Evolutionary conservation across 23 red algal species (phyloP), one percentile per base, ranked within the genome.

Genomic region (Agarophyton chilense): DNA sequence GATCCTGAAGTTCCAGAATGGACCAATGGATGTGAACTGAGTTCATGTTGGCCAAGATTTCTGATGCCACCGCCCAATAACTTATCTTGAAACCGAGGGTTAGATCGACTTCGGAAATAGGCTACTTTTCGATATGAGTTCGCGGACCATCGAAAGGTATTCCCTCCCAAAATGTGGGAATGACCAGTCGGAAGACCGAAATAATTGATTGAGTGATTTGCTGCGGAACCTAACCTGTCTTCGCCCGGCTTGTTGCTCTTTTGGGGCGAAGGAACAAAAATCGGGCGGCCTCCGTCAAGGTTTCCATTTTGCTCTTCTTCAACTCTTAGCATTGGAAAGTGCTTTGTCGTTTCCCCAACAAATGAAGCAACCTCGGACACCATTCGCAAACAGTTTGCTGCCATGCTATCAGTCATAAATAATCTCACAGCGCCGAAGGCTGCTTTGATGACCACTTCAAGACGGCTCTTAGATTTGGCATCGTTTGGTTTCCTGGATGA

Each of bases 291-390:
- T 35, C 10, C 68, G 26, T 49, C 68, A 49, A 32, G 6, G 47
- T 49, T 19, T 28, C 24, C 68, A 21, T 34, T 74, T 29, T 74
- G 40, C 43, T 74, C 68, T 24, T n/a, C 24, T 13, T 74, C 68
- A 50, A 25, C 22, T 21, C 71, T 67, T 35, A 89, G 32, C 73
- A 79, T 78, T 46, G 85, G 85, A 64, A 89, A 62, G 32, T 53
- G 64, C 53, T 22, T 74, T 34, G 85, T 66, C 16, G 53, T 52
- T 45, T 54, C 52, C 14, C 73, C 63, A 14, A 89, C 85, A 64
- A 65, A 79, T 45, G 85, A 89, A 36, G 85, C 85, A 44, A 89
- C 73, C 8, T 89, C 73, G 7, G 71, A 77, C 34, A 89, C 85
- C 73, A 89, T 78, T 50, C 85, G 43, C 49, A 89, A 47, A 62